Conservation (phyloP, 139 green algal genomes). For the Ulvella scutata region DNA sequence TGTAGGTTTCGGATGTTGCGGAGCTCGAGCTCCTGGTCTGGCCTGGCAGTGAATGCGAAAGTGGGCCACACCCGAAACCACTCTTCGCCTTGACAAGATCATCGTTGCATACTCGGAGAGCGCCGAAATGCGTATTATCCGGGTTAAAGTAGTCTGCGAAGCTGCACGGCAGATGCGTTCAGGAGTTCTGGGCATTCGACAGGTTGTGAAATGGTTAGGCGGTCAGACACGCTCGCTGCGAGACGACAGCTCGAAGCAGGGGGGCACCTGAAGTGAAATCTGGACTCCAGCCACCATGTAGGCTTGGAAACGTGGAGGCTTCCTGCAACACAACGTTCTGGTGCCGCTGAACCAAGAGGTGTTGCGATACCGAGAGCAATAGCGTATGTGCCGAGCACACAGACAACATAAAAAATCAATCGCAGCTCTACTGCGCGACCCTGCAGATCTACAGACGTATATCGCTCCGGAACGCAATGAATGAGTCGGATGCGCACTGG, state of each 20-base stretch:
- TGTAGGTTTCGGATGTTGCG: too few relatives aligned
- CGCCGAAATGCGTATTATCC: constrained; percentile 35
- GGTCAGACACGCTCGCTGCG: not conserved
- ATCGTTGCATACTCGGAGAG: constrained; percentile 52
- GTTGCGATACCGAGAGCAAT: too few relatives aligned
- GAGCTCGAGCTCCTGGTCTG: too few relatives aligned
- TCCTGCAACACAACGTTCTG: constrained; percentile 11
- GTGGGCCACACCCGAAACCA: constrained; percentile 42
- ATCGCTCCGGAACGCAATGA: too few relatives aligned
- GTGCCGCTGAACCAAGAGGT: too few relatives aligned
- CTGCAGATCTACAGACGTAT: too few relatives aligned
- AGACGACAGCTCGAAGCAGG: constrained; percentile 53
- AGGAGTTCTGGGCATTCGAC: too few relatives aligned
- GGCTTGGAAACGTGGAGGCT: constrained; percentile 44
- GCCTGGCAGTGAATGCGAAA: too few relatives aligned
- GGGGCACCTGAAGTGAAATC: constrained; percentile 28
- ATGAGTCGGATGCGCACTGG: too few relatives aligned
- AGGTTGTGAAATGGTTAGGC: not conserved
- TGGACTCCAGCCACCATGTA: constrained; percentile 52
- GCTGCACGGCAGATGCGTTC: not conserved
- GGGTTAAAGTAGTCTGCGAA: constrained; percentile 10
- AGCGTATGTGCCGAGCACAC: too few relatives aligned
- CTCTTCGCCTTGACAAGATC: constrained; percentile 46
- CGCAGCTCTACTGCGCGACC: too few relatives aligned
- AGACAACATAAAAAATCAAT: too few relatives aligned